Evolutionary conservation across 805 yeast genomes (phyloP).

Genomic region (Kazachstania bromeliacearum): DNA sequence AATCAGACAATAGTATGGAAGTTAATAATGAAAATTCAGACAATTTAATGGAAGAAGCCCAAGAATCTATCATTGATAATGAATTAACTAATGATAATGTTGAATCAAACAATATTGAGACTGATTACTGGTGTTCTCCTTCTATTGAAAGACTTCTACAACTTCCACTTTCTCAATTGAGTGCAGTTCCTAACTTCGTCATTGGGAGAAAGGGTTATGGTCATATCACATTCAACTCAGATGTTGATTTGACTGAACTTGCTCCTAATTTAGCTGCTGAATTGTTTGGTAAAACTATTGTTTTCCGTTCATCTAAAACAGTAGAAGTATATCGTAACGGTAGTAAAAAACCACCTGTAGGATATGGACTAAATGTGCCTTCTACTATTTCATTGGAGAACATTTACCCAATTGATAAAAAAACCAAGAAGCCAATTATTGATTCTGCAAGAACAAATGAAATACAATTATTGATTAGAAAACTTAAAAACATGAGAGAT

Average conservation of each 20-base stretch:
- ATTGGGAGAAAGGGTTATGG: slow-evolving; percentile 64
- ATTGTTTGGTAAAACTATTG: slow-evolving; percentile 35
- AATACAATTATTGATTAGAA: slow-evolving; percentile 39
- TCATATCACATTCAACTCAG: slow-evolving; percentile 52
- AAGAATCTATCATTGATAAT: too few relatives aligned
- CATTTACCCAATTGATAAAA: slow-evolving; percentile 40
- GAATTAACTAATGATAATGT: too few relatives aligned
- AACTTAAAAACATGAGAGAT: slow-evolving; percentile 47
- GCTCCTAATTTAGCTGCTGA: slow-evolving; percentile 30
- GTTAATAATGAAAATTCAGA: neutral
- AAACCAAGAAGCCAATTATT: slow-evolving; percentile 19
- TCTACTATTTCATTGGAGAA: slow-evolving; percentile 62
- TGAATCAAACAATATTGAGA: neutral
- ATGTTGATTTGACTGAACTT: slow-evolving; percentile 59
- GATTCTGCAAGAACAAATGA: slow-evolving; percentile 33
- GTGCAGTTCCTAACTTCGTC: slow-evolving; percentile 51
- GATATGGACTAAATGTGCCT: slow-evolving; percentile 66
- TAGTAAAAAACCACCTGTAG: slow-evolving; percentile 47
- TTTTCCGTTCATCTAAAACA: slow-evolving; percentile 39
- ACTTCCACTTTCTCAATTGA: slow-evolving; percentile 38
- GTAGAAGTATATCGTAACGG: slow-evolving; percentile 57
- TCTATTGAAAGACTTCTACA: slow-evolving; percentile 40
- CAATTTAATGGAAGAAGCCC: neutral
- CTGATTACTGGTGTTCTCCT: slow-evolving; percentile 69
- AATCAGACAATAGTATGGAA: neutral